These are phyloP conservation scores for Raphanus hybrid DNA, from an alignment of 441 rosid genomes.

Conservation along the genomic window DNA sequence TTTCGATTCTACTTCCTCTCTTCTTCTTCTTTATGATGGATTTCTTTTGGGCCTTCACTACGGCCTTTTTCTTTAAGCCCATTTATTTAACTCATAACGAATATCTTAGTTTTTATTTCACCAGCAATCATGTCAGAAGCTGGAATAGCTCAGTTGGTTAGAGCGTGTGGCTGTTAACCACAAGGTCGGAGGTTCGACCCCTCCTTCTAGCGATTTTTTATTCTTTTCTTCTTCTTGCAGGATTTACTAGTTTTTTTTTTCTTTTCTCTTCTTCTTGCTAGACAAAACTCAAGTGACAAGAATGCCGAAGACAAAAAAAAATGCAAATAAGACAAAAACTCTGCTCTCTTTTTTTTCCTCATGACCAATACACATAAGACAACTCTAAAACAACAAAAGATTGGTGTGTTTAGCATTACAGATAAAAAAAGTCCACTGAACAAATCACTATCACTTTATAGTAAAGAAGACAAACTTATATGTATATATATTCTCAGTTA, in stretches of 20 bases:
- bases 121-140: background rate
- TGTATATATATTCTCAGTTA: slow-evolving; percentile 23
- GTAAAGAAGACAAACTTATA: slow-evolving; percentile 25
- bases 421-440: slow-evolving; percentile 6
- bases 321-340: no score
- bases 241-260: no score
- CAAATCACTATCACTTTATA: slow-evolving; percentile 30
- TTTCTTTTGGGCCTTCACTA: slow-evolving; percentile 15
- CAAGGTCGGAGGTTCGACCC: slow-evolving; percentile 98
- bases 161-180: slow-evolving; percentile 99
- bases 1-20: background rate
- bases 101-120: no score
- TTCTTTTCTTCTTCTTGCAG: no score
- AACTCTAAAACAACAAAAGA: background rate
- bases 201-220: slow-evolving; percentile 71
- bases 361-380: slow-evolving; percentile 18
- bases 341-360: no score
- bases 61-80: slow-evolving; percentile 2
- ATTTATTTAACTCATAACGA: background rate
- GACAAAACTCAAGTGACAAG: no score
- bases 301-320: no score
- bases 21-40: slow-evolving; percentile 2
- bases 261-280: no score
- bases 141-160: slow-evolving; percentile 85
- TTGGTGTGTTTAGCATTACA: slow-evolving; percentile 4